Base-by-base conservation (phyloP, 2,329 filamentous ascomycete species). In the Didymella glomerata region DNA sequence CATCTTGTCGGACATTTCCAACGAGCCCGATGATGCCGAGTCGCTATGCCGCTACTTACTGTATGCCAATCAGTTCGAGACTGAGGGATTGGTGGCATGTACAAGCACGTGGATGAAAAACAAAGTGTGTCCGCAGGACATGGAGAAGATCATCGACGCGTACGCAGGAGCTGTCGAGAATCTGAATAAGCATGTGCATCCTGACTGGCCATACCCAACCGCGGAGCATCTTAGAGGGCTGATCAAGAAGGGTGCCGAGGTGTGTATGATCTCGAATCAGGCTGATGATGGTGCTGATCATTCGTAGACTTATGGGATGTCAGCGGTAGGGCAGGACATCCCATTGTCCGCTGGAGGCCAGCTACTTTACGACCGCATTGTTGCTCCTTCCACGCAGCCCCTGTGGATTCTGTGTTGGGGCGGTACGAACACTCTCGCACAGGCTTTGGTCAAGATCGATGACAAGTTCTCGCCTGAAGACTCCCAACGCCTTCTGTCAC, bases 381-480 rank as follows among this genome's bases (percentile, higher is more conserved):
- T 78, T 25, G 68, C 73, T 18, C 72, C 73, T 1, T 77, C 74
- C 1, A 69, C 73, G 1, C 73, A 80, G 10, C 81, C 82, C 3
- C 76, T 86, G 4, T 86, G 83, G 81, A 73, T 85, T 5, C 76
- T 85, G 1, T 76, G 77, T 64, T 86, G 83, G 84, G 83, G 83
- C 13, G 84, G 84, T 16, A 79, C 81, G 25, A 85, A 85, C 57
- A 79, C 81, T 1, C 78, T 86, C 4, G 84, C 83, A 3, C 79
- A 83, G 52, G 81, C 80, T 1, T 74, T 85, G 10, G 68, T 78
- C 27, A 72, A 79, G 16, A 76, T 81, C 40, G 73, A 76, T 27
- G 59, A 67, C 16, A 69, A 68, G 16, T 65, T 60, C 63, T 58
- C 71, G 1, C 73, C 74, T 4, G 74, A 76, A 51, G 73, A 76